phyloP scores from a whole-genome alignment of 768 basidiomycete species.

The Lentinula boryana region DNA sequence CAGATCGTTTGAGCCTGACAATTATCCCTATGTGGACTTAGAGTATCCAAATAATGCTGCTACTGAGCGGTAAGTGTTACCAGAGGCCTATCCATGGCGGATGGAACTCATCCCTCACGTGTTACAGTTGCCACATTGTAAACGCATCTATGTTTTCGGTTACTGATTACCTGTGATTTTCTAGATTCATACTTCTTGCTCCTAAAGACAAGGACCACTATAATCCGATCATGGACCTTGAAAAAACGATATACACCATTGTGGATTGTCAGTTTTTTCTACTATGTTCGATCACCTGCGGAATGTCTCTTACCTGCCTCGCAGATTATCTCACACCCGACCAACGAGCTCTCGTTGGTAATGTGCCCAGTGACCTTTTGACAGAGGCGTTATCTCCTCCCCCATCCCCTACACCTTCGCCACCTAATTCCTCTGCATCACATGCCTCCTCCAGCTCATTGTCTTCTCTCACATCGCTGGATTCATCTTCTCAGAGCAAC shows the following conservation, averaged over 20 bases:
- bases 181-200: slow-evolving; percentile 68
- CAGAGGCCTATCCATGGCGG: slow-evolving; percentile 9
- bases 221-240: slow-evolving; percentile 77
- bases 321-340: slow-evolving; percentile 62
- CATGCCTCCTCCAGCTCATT: slow-evolving; percentile 6
- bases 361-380: slow-evolving; percentile 46
- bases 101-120: slow-evolving; percentile 5
- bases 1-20: slow-evolving; percentile 53
- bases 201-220: slow-evolving; percentile 87
- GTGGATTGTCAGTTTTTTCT: slow-evolving; percentile 49
- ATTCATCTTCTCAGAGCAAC: slow-evolving; percentile 10
- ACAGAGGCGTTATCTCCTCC: slow-evolving; percentile 33
- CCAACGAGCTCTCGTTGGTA: slow-evolving; percentile 63
- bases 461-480: slow-evolving; percentile 2
- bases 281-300: background rate
- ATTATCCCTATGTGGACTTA: slow-evolving; percentile 63
- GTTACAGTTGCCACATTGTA: background rate
- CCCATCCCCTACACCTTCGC: slow-evolving; percentile 30
- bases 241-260: slow-evolving; percentile 65
- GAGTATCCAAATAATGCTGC: slow-evolving; percentile 75
- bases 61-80: slow-evolving; percentile 51
- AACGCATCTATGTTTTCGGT: background rate
- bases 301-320: slow-evolving; percentile 8
- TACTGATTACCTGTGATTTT: background rate
- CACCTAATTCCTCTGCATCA: slow-evolving; percentile 27